Base-by-base conservation (phyloP, 1,284 basidiomycete genomes). In the Ustilago tritici region DNA sequence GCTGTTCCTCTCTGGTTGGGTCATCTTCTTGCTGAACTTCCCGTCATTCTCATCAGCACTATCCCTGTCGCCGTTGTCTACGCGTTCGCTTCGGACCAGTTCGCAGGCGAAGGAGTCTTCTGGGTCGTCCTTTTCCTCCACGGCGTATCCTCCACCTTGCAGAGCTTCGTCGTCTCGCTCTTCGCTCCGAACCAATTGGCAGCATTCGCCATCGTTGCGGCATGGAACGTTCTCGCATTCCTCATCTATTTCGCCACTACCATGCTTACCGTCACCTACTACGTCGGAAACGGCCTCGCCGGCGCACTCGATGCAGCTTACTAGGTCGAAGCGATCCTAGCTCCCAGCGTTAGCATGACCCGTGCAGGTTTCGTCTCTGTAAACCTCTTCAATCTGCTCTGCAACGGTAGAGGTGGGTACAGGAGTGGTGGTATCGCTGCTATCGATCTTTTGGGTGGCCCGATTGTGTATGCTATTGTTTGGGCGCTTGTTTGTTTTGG, bases 1-100 rank as follows among this genome's bases (percentile, higher is more conserved):
- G 92, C 93, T 6, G 85, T 90, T 35, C 92, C 91, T 0, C 88
- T 93, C 31, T 93, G 93, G 92, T 87, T 93, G 2, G 93, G 93
- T 0, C 93, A 94, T 85, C 88, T 93, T 7, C 87, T 92, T 76
- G 93, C 92, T 84, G 93, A 94, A 82, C 88, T 90, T 0, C 89
- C 72, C 4, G 89, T 90, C 76, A 88, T 90, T 2, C 65, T 91
- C 17, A 83, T 92, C 38, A 84, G 89, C 17, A 88, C 92, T 0
- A 91, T 91, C 0, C 86, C 92, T 17, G 89, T 93, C 53, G 88
- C 89, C 17, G 88, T 92, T 52, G 83, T 93, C 11, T 92, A 91
- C 76, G 90, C 90, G 3, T 53, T 57, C n/a, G 85, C 86, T 4
- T 88, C 90, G 0, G 87, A 89, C 66, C 91, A 93, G 76, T 93